phyloP scores from a whole-genome alignment of 176 grass and related monocot genomes.

The Alloteropsis semialata region DNA sequence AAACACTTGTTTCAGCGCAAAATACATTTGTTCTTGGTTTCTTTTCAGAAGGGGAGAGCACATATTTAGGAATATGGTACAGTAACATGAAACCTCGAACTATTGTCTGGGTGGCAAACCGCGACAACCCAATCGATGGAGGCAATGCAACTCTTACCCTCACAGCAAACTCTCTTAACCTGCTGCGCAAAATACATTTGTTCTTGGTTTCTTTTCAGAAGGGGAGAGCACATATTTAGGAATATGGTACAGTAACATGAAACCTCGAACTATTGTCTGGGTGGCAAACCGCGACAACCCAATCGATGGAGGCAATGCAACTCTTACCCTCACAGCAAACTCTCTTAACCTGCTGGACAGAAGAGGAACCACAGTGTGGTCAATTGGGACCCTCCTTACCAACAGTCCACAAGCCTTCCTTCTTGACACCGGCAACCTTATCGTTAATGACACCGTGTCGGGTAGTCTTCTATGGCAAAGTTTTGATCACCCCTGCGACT shows the following conservation, averaged over 20 bases:
- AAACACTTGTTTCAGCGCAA: constrained; percentile 33
- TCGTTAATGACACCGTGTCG: constrained; percentile 9
- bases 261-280: constrained; percentile 34
- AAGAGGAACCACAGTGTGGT: constrained; percentile 13
- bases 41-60: not conserved
- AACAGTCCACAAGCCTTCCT: constrained; percentile 35
- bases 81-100: constrained; percentile 9
- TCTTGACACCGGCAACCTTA: constrained; percentile 43
- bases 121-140: not conserved
- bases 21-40: constrained; percentile 40
- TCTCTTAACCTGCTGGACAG: constrained; percentile 19
- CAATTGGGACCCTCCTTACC: no score
- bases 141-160: no score
- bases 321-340: not conserved
- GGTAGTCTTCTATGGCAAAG: constrained; percentile 29
- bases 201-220: constrained; percentile 38
- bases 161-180: no score
- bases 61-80: constrained; percentile 53
- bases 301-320: not conserved
- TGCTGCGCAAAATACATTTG: constrained; percentile 12
- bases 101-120: constrained; percentile 57
- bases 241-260: constrained; percentile 43
- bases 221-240: constrained; percentile 23
- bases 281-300: constrained; percentile 48
- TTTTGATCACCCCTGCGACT: constrained; percentile 49